phyloP scores from a whole-genome alignment of 2,329 filamentous ascomycete genomes.

The Curvularia eragrostidis region DNA sequence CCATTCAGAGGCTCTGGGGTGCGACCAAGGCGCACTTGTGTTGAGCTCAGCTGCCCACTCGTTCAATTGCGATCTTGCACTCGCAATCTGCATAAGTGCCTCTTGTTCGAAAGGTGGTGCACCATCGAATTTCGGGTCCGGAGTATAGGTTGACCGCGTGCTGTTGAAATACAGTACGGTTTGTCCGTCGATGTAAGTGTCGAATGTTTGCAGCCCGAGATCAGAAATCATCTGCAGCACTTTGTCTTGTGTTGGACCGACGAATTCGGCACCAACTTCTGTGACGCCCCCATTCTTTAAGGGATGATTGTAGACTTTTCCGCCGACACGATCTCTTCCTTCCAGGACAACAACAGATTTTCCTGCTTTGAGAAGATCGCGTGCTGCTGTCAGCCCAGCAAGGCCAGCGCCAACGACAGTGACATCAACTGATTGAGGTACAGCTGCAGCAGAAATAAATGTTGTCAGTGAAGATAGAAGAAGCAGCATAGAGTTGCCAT shows the following conservation, averaged over 20 bases:
- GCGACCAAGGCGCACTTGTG: slow-evolving; percentile 23
- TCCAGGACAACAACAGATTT: slow-evolving; percentile 57
- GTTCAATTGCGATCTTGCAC: slow-evolving; percentile 22
- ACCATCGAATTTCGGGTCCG: slow-evolving; percentile 20
- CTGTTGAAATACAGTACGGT: slow-evolving; percentile 26
- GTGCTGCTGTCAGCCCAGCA: slow-evolving; percentile 33
- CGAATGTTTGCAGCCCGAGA: slow-evolving; percentile 27
- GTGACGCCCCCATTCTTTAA: slow-evolving; percentile 30
- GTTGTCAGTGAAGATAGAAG: background rate
- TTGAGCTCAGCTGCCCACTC: slow-evolving; percentile 29
- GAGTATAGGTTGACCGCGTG: slow-evolving; percentile 16
- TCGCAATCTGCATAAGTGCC: slow-evolving; percentile 20
- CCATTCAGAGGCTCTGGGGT: slow-evolving; percentile 21
- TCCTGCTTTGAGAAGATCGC: slow-evolving; percentile 50
- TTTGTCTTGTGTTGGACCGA: slow-evolving; percentile 33
- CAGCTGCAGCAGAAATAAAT: background rate
- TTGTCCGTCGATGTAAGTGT: slow-evolving; percentile 22
- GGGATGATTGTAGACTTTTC: slow-evolving; percentile 54
- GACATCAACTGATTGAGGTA: slow-evolving; percentile 25
- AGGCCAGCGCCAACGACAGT: slow-evolving; percentile 57
- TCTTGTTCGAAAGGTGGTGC: slow-evolving; percentile 19
- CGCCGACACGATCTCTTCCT: slow-evolving; percentile 59
- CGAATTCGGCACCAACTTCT: slow-evolving; percentile 33
- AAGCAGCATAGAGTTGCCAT: background rate
- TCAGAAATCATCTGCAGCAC: slow-evolving; percentile 25